Base-by-base conservation (phyloP, 345 rosid genomes). In the Clarkia xantiana region DNA sequence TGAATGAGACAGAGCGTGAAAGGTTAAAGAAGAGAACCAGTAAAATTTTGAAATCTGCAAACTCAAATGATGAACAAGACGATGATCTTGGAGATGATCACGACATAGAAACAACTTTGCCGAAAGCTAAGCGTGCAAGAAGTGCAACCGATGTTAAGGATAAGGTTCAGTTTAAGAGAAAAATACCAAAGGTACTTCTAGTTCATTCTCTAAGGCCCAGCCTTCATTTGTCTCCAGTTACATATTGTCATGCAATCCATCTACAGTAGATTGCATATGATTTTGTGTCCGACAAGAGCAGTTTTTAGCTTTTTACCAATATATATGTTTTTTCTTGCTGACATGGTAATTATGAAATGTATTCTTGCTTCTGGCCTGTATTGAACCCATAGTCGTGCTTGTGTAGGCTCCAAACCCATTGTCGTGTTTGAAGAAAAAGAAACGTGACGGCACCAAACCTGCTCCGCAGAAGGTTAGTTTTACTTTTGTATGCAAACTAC, bases 351-450 rank as follows among this genome's bases (percentile, higher is more conserved):
- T 5, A 15, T 34, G 10, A 40, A 29, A 29, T 29, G 11, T 49
- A 49, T 49, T 7, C 18, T 10, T 29, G 5, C 36, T 49, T 15
- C 40, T 41, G 9, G 29, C 44, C 1, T 22, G 40, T 23, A 19
- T n/a, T 14, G 12, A 18, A 45, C n/a, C n/a, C n/a, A n/a, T n/a
- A n/a, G n/a, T n/a, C n/a, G n/a, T n/a, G n/a, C n/a, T 40, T 69
- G 59, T 67, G 51, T 69, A 91, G 98, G 94, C 67, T 48, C 96
- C 94, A 36, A 91, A 91, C 29, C 94, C 98, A 40, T 84, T 86
- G 44, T 91, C 98, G 8, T 63, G 79, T 51, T 67, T 61, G 81
- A 90, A 84, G 77, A 86, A 81, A 53, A 86, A 69, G 71, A 64
- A 14, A 29, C 38, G 1, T 44, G 68, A 60, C 56, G 79, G 56